phyloP scores from a whole-genome alignment of 2,329 filamentous ascomycete species.

The Podosphaera aphanis region DNA sequence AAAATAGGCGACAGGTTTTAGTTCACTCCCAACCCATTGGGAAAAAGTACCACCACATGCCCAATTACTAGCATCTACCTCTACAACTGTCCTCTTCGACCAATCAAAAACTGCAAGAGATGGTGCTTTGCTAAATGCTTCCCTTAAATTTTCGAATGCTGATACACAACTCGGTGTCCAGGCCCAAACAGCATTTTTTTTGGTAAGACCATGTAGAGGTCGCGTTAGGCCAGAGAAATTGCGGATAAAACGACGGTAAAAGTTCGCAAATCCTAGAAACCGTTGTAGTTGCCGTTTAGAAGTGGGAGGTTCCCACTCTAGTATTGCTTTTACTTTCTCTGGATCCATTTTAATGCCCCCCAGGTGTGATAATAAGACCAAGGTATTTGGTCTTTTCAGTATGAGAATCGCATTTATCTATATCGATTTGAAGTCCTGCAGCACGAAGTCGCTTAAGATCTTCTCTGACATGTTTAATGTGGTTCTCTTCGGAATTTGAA shows the following conservation, averaged over 20 bases:
- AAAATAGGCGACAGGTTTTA: too few relatives aligned
- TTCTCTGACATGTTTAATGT: too few relatives aligned
- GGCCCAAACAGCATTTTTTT: neutral
- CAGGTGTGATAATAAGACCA: neutral
- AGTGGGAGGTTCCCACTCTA: neutral
- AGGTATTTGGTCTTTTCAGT: neutral
- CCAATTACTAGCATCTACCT: neutral
- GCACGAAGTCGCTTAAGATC: neutral
- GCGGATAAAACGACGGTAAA: neutral
- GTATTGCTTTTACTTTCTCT: too few relatives aligned
- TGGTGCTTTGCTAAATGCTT: neutral
- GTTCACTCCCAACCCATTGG: too few relatives aligned
- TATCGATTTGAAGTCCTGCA: neutral
- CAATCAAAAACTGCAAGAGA: neutral
- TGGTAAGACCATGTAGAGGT: neutral
- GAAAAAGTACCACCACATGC: too few relatives aligned
- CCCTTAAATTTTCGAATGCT: neutral
- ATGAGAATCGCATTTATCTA: neutral
- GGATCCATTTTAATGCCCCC: neutral
- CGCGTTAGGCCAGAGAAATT: neutral
- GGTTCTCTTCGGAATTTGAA: neutral
- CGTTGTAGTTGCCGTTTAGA: neutral
- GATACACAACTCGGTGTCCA: neutral
- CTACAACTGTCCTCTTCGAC: neutral
- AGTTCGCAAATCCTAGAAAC: slow-evolving; percentile 1